phyloP scores from a whole-genome alignment of 192 early-diverging fungal species.

The Backusella luteola region DNA sequence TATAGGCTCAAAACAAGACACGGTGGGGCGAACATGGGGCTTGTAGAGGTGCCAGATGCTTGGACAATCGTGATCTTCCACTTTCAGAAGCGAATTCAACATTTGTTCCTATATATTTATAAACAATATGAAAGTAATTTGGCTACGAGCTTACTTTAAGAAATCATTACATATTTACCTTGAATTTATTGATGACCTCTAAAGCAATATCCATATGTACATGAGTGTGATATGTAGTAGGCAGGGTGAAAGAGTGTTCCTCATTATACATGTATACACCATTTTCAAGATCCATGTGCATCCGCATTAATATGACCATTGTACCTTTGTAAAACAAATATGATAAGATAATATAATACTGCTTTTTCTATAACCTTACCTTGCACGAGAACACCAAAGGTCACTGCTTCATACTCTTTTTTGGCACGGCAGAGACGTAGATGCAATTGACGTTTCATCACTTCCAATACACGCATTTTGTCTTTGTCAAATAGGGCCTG shows the following conservation, averaged over 20 bases:
- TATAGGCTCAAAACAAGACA: not conserved
- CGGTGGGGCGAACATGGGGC: not conserved
- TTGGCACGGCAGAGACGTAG: not conserved
- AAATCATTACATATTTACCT: slow-evolving; percentile 9
- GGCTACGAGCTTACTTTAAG: not conserved
- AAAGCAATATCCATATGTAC: slow-evolving; percentile 6
- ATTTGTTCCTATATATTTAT: not conserved
- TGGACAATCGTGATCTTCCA: not conserved
- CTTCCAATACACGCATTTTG: slow-evolving; percentile 15
- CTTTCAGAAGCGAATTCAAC: not conserved
- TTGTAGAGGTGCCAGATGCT: not conserved
- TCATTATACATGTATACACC: slow-evolving; percentile 14
- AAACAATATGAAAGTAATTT: slow-evolving; percentile 5
- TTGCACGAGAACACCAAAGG: slow-evolving; percentile 11
- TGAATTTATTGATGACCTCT: not conserved
- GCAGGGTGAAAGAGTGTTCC: not conserved
- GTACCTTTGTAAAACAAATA: slow-evolving; percentile 3
- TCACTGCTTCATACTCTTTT: slow-evolving; percentile 3
- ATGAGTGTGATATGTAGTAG: slow-evolving; percentile 8
- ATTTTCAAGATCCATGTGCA: slow-evolving; percentile 9
- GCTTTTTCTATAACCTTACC: not conserved
- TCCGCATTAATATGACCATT: not conserved
- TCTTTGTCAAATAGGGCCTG: not conserved
- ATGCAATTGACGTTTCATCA: slow-evolving; percentile 16
- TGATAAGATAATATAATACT: not conserved